Percentiles rank a stretch among this genome's conserved stretches.
phyloP scores from a whole-genome alignment of 495 filamentous ascomycete genomes.

The Xylaria curta region DNA sequence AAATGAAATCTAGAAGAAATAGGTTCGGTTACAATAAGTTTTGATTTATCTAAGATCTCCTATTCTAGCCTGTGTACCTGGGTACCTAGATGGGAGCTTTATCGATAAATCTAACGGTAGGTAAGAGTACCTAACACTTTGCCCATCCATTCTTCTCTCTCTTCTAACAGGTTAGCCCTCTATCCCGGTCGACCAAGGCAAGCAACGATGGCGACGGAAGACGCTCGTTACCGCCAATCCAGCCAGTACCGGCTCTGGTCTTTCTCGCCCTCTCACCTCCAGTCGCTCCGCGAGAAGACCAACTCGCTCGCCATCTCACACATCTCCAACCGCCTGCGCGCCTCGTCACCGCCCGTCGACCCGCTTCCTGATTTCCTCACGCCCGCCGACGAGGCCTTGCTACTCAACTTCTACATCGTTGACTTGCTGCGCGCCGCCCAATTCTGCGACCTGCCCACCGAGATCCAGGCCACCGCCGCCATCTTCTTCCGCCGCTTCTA shows the following conservation, averaged over 20 bases:
- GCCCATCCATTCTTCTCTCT: too few relatives aligned
- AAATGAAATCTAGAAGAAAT: too few relatives aligned
- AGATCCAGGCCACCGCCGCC: constrained; percentile 87
- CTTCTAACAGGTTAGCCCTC: too few relatives aligned
- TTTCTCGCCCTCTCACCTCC: constrained; percentile 77
- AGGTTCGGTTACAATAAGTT: too few relatives aligned
- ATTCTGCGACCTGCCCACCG: constrained; percentile 76
- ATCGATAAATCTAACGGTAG: too few relatives aligned
- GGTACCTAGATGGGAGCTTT: too few relatives aligned
- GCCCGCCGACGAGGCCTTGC: constrained; percentile 76
- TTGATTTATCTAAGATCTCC: too few relatives aligned
- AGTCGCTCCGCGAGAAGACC: constrained; percentile 72
- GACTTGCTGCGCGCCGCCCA: constrained; percentile 77
- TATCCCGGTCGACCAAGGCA: not conserved
- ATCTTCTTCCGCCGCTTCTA: constrained; percentile 95
- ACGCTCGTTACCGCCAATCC: constrained; percentile 87
- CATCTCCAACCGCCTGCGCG: constrained; percentile 58
- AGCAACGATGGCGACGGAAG: constrained; percentile 66
- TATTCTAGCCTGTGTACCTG: too few relatives aligned
- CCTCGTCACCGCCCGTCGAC: constrained; percentile 42
- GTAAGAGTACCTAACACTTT: too few relatives aligned
- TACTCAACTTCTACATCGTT: constrained; percentile 81
- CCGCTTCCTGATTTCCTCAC: constrained; percentile 73
- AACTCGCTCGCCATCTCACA: constrained; percentile 75
- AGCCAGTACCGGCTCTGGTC: constrained; percentile 94